A percentile compares a stretch with the other conserved stretches of the same genome.
Evolutionary conservation across 345 rosid species (phyloP).

Genomic region (Ailanthus altissimus): DNA sequence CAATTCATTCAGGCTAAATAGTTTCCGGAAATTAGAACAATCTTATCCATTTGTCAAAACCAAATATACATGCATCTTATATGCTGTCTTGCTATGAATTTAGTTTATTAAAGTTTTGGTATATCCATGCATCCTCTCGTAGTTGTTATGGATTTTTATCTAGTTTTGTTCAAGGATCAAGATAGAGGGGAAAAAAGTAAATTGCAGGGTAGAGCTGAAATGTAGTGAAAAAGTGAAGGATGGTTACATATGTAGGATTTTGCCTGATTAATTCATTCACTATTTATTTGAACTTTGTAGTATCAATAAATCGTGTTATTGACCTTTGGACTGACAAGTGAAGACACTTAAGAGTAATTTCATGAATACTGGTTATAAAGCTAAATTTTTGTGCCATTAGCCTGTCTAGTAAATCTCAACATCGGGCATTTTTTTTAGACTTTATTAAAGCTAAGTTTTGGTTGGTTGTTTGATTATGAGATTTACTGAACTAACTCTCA

Average conservation of each 20-base stretch:
- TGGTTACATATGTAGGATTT: neutral
- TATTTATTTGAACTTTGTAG: neutral
- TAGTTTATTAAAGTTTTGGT: no score
- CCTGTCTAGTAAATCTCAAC: neutral
- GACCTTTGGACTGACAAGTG: neutral
- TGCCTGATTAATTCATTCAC: neutral
- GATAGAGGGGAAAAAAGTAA: neutral
- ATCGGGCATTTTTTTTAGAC: neutral
- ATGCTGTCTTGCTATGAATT: neutral
- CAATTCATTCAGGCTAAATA: conserved; percentile 6
- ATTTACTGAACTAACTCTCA: neutral
- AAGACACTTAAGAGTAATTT: neutral
- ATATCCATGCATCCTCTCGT: neutral
- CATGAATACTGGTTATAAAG: neutral
- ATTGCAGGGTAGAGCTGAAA: neutral
- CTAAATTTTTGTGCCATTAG: neutral
- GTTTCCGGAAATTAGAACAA: neutral
- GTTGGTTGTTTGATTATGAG: neutral
- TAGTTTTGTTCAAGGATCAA: neutral
- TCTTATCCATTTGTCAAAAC: neutral
- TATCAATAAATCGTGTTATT: neutral
- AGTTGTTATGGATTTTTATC: neutral
- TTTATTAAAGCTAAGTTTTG: neutral
- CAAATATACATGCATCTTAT: neutral
- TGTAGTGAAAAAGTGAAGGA: neutral